These are phyloP conservation scores for Coemansia sp. DNA, from an alignment of 192 early-diverging fungal genomes.

Conservation along the genomic window DNA sequence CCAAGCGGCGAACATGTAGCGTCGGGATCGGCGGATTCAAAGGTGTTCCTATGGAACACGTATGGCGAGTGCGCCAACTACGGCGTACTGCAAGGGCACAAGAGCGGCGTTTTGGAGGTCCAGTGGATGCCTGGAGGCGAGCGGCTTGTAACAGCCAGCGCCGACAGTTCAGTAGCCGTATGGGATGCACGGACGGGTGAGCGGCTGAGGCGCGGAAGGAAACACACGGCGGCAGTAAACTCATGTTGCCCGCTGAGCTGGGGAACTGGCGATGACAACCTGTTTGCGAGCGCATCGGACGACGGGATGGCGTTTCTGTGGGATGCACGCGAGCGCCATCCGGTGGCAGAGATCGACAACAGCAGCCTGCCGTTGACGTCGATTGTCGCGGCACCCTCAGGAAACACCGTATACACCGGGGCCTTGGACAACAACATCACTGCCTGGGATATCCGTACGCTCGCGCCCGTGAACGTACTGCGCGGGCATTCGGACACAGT, in stretches of 20 bases:
- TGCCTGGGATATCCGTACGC: conserved; percentile 87
- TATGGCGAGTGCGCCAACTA: conserved; percentile 91
- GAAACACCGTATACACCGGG: conserved; percentile 76
- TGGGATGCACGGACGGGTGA: conserved; percentile 87
- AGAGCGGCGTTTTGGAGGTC: conserved; percentile 79
- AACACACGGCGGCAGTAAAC: conserved; percentile 83
- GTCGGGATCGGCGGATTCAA: conserved; percentile 76
- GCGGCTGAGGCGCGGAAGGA: conserved; percentile 74
- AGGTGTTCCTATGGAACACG: conserved; percentile 92
- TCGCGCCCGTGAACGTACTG: conserved; percentile 62
- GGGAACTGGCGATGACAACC: conserved; percentile 60
- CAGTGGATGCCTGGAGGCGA: conserved; percentile 86
- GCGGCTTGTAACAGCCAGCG: conserved; percentile 77
- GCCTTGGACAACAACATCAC: conserved; percentile 90
- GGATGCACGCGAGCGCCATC: conserved; percentile 68
- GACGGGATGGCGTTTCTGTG: conserved; percentile 78
- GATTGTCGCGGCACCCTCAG: conserved; percentile 69
- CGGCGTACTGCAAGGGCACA: conserved; percentile 82
- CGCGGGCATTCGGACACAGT: conserved; percentile 88
- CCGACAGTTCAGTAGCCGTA: conserved; percentile 75
- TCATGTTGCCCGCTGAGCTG: conserved; percentile 66
- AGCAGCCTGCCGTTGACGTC: conserved; percentile 72
- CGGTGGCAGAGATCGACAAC: conserved; percentile 60
- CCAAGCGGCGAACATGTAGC: conserved; percentile 80
- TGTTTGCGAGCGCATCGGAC: conserved; percentile 81